phyloP scores from a whole-genome alignment of 1,284 basidiomycete species.

The Puccinia novopanici region DNA sequence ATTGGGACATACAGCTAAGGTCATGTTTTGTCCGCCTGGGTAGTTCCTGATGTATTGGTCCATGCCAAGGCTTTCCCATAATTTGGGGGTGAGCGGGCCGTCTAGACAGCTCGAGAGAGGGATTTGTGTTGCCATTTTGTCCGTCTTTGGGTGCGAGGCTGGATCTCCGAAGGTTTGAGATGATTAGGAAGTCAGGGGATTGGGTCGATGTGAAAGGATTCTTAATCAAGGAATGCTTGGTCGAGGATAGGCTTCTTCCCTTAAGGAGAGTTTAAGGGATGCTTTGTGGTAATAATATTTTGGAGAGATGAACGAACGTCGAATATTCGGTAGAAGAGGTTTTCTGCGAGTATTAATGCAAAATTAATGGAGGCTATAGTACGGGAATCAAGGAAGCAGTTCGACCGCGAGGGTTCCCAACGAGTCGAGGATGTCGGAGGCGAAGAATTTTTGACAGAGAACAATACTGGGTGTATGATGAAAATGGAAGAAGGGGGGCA shows the following conservation, averaged over 20 bases:
- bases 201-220: background rate
- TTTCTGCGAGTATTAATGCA: no score
- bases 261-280: background rate
- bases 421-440: background rate
- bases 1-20: slow-evolving; percentile 11
- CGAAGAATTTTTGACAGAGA: background rate
- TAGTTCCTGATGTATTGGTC: slow-evolving; percentile 41
- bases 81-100: slow-evolving; percentile 15
- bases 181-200: background rate
- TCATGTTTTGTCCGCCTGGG: slow-evolving; percentile 38
- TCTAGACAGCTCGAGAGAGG: slow-evolving; percentile 20
- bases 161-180: background rate
- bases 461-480: background rate
- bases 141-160: background rate
- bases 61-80: slow-evolving; percentile 35
- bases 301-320: background rate
- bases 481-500: background rate
- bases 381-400: no score
- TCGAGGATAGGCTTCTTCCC: background rate
- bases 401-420: background rate
- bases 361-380: no score
- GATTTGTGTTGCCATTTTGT: slow-evolving; percentile 24
- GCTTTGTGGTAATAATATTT: background rate
- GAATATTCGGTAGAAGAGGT: background rate
- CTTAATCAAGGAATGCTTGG: background rate